Conservation (phyloP, 768 basidiomycete species). For the Mycena indigotica region DNA sequence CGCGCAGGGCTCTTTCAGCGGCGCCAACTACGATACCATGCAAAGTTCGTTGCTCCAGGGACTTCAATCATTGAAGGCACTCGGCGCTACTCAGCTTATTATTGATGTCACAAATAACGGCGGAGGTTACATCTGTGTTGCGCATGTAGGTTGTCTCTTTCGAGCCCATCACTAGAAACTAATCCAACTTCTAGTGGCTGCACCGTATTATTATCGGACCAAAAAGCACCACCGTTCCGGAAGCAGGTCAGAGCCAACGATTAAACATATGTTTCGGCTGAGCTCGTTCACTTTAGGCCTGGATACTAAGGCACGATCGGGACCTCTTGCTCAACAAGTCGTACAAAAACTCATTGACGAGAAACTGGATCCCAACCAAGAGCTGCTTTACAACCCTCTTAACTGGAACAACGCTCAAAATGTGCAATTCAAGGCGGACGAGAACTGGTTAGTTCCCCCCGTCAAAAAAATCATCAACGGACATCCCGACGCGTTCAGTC, state of each 20-base stretch:
- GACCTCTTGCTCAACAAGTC: conserved; percentile 52
- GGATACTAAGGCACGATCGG: conserved; percentile 51
- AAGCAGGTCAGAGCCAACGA: conserved; percentile 45
- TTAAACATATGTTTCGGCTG: background rate
- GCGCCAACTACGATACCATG: conserved; percentile 43
- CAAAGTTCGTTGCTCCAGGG: conserved; percentile 47
- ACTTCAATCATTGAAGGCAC: conserved; percentile 46
- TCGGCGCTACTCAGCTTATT: conserved; percentile 56
- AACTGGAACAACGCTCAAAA: conserved; percentile 52
- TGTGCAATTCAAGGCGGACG: conserved; percentile 40
- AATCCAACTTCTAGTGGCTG: conserved; percentile 37
- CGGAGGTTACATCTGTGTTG: conserved; percentile 62
- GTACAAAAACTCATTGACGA: conserved; percentile 45
- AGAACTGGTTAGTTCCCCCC: conserved; percentile 50
- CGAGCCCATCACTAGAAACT: background rate
- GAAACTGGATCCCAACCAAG: conserved; percentile 43
- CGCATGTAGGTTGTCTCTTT: conserved; percentile 44
- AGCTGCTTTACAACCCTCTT: conserved; percentile 51
- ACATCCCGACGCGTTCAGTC: conserved; percentile 51
- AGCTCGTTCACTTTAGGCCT: conserved; percentile 29
- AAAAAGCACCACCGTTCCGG: conserved; percentile 51
- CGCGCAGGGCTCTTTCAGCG: conserved; percentile 57
- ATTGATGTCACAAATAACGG: conserved; percentile 49
- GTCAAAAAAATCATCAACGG: conserved; percentile 49
- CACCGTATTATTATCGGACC: conserved; percentile 56